Percentiles rank a stretch among this genome's conserved stretches.
phyloP scores from a whole-genome alignment of 2,329 filamentous ascomycete species.

The Curvularia sp. region DNA sequence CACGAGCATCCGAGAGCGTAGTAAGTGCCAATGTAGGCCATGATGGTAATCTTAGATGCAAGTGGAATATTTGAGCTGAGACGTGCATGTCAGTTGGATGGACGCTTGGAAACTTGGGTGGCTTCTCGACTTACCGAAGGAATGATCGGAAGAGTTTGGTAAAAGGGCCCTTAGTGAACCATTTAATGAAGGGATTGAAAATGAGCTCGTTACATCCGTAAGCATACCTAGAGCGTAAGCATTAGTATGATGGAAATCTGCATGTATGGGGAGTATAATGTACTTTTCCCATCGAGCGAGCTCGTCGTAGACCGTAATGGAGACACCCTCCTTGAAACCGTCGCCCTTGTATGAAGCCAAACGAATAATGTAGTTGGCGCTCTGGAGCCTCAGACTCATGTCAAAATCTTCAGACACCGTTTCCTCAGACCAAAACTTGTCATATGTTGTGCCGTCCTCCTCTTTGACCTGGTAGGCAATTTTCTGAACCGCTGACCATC shows the following conservation, averaged over 20 bases:
- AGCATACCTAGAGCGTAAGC: constrained; percentile 53
- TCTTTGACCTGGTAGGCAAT: constrained; percentile 50
- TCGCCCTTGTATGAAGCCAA: constrained; percentile 72
- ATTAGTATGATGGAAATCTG: constrained; percentile 6
- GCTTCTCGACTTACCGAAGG: constrained; percentile 46
- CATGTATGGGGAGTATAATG: not conserved
- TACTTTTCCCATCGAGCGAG: constrained; percentile 73
- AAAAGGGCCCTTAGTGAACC: constrained; percentile 68
- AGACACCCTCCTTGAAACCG: constrained; percentile 77
- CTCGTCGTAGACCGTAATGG: constrained; percentile 75
- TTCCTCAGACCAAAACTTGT: constrained; percentile 76
- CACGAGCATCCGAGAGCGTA: constrained; percentile 73
- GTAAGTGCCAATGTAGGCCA: constrained; percentile 75
- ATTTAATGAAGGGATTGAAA: constrained; percentile 70
- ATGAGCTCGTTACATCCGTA: constrained; percentile 75
- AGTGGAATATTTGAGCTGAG: constrained; percentile 63
- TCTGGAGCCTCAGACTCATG: constrained; percentile 74
- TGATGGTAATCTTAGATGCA: constrained; percentile 73
- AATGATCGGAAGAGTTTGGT: constrained; percentile 69
- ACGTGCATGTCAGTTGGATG: not conserved
- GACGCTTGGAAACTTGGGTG: not conserved
- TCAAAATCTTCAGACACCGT: constrained; percentile 83
- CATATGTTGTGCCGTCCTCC: constrained; percentile 56
- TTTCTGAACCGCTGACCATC: constrained; percentile 70
- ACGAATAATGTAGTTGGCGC: constrained; percentile 70